Evolutionary conservation across 108 stramenopile species (phyloP).

Genomic region (Cyclostephanos invisitatus): DNA sequence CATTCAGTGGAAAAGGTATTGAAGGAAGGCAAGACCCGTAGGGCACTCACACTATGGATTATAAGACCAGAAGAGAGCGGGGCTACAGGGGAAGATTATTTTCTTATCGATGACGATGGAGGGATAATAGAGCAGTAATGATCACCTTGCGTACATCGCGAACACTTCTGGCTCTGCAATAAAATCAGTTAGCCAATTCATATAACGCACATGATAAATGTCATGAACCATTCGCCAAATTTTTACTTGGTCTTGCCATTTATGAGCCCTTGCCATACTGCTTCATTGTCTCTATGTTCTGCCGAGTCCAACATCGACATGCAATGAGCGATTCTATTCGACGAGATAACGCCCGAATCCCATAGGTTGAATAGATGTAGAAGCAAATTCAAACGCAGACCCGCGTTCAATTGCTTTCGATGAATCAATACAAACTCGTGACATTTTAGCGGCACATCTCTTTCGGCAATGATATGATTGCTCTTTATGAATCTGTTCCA

Average conservation of each 20-base stretch:
- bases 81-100: background rate
- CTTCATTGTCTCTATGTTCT: background rate
- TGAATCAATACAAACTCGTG: slow-evolving; percentile 31
- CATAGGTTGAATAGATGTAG: slow-evolving; percentile 51
- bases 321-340: slow-evolving; percentile 18
- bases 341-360: slow-evolving; percentile 45
- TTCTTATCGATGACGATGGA: background rate
- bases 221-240: too few relatives aligned
- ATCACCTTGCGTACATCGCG: background rate
- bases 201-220: background rate
- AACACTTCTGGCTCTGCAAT: background rate
- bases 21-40: slow-evolving; percentile 5
- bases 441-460: slow-evolving; percentile 39
- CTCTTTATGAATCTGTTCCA: slow-evolving; percentile 58
- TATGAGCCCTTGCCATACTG: too few relatives aligned
- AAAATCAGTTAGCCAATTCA: background rate
- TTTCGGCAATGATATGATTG: slow-evolving; percentile 39
- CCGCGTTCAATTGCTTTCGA: slow-evolving; percentile 18
- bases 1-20: slow-evolving; percentile 52
- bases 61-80: slow-evolving; percentile 40
- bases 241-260: too few relatives aligned
- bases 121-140: background rate
- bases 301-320: slow-evolving; percentile 33
- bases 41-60: slow-evolving; percentile 55
- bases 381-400: slow-evolving; percentile 31